Conservation (phyloP, 1,284 basidiomycete species). For the Amylostereum areolatum region DNA sequence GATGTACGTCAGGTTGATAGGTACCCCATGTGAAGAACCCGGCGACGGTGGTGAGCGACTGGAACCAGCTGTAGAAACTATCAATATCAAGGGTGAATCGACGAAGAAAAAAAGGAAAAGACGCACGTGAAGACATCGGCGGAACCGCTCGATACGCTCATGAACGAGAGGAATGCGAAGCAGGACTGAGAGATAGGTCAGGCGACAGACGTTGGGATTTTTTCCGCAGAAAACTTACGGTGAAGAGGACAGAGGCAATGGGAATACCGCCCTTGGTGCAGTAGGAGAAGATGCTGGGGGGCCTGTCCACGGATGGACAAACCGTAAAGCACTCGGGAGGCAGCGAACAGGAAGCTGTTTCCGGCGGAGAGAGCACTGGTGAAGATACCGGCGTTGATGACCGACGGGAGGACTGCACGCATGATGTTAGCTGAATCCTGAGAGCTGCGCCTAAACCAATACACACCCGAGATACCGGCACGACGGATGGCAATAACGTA, state of each 20-base stretch:
- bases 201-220: slow-evolving; percentile 1
- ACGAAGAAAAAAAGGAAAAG: slow-evolving; percentile 12
- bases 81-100: neutral
- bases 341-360: slow-evolving; percentile 76
- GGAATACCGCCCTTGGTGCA: slow-evolving; percentile 77
- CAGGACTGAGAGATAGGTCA: slow-evolving; percentile 19
- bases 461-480: slow-evolving; percentile 62
- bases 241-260: slow-evolving; percentile 47
- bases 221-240: slow-evolving; percentile 28
- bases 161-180: slow-evolving; percentile 47
- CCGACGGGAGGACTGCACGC: slow-evolving; percentile 51
- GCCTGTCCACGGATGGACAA: slow-evolving; percentile 75
- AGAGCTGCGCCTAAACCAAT: neutral
- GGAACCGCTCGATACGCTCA: slow-evolving; percentile 32
- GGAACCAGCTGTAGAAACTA: slow-evolving; percentile 43
- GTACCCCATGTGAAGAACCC: slow-evolving; percentile 65
- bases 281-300: slow-evolving; percentile 50
- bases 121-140: slow-evolving; percentile 31
- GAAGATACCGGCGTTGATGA: slow-evolving; percentile 66
- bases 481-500: slow-evolving; percentile 81
- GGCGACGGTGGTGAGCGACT: slow-evolving; percentile 51
- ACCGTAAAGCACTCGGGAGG: slow-evolving; percentile 81
- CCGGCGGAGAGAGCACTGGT: slow-evolving; percentile 80
- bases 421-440: neutral
- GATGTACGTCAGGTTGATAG: slow-evolving; percentile 70